A percentile compares a stretch with the other conserved stretches of the same genome.
Conservation (phyloP, 2,329 filamentous ascomycete genomes). For the Colletotrichum gigasporum region DNA sequence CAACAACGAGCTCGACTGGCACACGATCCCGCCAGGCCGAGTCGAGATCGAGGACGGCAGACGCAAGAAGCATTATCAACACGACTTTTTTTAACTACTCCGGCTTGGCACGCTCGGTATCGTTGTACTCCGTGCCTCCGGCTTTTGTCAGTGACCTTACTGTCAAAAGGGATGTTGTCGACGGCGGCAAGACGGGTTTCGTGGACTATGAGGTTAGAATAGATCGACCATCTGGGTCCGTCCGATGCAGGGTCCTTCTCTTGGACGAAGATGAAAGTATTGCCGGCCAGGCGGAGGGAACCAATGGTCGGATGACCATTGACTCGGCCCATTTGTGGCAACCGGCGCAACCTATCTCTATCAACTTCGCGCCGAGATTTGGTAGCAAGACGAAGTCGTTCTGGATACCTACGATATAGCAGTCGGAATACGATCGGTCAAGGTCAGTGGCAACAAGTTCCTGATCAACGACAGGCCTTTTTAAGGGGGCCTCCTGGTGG, state of each 20-base stretch:
- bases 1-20: slow-evolving; percentile 39
- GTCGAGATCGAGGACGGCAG: slow-evolving; percentile 32
- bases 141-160: slow-evolving; percentile 37
- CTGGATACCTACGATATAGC: slow-evolving; percentile 36
- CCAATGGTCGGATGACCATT: slow-evolving; percentile 30
- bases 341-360: slow-evolving; percentile 40
- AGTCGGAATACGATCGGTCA: slow-evolving; percentile 36
- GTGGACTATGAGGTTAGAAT: slow-evolving; percentile 26
- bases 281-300: slow-evolving; percentile 16
- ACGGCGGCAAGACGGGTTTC: slow-evolving; percentile 15
- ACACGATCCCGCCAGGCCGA: slow-evolving; percentile 40
- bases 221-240: background rate
- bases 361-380: slow-evolving; percentile 34
- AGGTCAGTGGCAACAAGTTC: slow-evolving; percentile 34
- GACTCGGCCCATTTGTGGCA: slow-evolving; percentile 37
- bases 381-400: background rate
- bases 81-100: slow-evolving; percentile 44
- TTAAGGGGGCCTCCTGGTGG: no score
- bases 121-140: slow-evolving; percentile 36
- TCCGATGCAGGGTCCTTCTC: background rate
- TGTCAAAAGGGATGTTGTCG: slow-evolving; percentile 34
- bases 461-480: slow-evolving; percentile 40
- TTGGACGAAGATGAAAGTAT: slow-evolving; percentile 21
- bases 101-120: slow-evolving; percentile 40
- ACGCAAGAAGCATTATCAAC: slow-evolving; percentile 37